Evolutionary conservation across 176 grass and related monocot genomes (phyloP), one percentile per base, ranked within the genome.

Genomic region (Avena atlantica): DNA sequence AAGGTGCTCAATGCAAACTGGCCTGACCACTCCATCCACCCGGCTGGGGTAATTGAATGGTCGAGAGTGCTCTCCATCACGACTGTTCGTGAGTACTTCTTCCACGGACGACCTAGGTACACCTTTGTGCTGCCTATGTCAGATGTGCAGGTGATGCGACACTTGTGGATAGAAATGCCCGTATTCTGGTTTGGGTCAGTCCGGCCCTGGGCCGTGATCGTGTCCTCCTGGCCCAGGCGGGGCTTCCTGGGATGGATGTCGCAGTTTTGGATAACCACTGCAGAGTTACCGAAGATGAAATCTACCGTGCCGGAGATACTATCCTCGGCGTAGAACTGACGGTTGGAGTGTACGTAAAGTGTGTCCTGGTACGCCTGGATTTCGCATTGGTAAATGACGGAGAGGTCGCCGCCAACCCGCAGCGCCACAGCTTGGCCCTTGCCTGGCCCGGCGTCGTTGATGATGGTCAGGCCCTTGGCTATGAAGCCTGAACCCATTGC

Each of bases 211-310:
- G 96, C 96, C 12, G 90, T 98, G 42, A 98, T n/a, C 0, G 74
- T 87, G 85, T 94, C 87, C 70, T 42, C 4, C 20, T 94, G 90
- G 3, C 65, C 84, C 0, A 3, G 3, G 4, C 14, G 0, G 12
- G 92, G 92, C 50, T 24, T 83, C 23, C 87, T 74, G 5, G 92
- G 67, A 29, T 68, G 93, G 84, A 98, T 88, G 52, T 74, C 24
- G 16, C 93, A 95, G 70, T 63, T 79, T 63, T 98, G 92, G 49
- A 98, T 52, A 9, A 96, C 91, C 1, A 42, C 92, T 0, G 91
- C 92, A 2, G 96, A 86, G 85, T 98, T 94, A 48, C 93, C 93
- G 76, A 94, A 98, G 75, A 94, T 87, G 80, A 98, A 94, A 76
- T 98, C 96, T 20, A 98, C 90, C 1, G 92, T 94, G 82, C 93